Conservation (phyloP, 768 basidiomycete species). For the Mycena rosella region DNA sequence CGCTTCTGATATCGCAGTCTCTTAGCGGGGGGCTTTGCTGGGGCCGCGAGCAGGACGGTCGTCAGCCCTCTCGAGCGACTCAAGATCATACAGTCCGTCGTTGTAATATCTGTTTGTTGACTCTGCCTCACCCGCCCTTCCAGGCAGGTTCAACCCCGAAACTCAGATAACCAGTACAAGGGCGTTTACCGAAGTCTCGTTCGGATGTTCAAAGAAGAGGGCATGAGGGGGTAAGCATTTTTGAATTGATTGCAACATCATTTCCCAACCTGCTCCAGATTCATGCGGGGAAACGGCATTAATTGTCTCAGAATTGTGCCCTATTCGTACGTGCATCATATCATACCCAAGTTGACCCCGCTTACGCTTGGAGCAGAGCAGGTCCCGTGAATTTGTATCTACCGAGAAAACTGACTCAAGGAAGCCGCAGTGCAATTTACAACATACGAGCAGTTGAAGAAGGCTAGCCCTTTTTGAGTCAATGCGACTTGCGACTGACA, state of each 20-base stretch:
- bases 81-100: slow-evolving; percentile 91
- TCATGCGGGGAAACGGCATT: slow-evolving; percentile 93
- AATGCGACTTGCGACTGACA: slow-evolving; percentile 47
- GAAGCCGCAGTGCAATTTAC: slow-evolving; percentile 79
- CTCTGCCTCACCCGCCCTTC: background rate
- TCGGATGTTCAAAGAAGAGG: slow-evolving; percentile 96
- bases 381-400: slow-evolving; percentile 9
- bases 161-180: slow-evolving; percentile 75
- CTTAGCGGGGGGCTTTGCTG: slow-evolving; percentile 68
- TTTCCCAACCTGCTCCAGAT: slow-evolving; percentile 44
- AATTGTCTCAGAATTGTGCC: slow-evolving; percentile 95
- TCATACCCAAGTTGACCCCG: background rate
- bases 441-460: slow-evolving; percentile 92
- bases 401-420: slow-evolving; percentile 7
- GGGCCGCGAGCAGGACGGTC: slow-evolving; percentile 86
- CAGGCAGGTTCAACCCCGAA: slow-evolving; percentile 91
- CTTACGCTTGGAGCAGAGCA: slow-evolving; percentile 10
- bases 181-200: slow-evolving; percentile 88
- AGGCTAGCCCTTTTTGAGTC: slow-evolving; percentile 56
- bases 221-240: slow-evolving; percentile 72
- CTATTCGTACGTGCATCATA: slow-evolving; percentile 67
- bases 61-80: slow-evolving; percentile 93
- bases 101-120: background rate
- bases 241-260: too few relatives aligned
- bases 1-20: background rate